Evolutionary conservation across 164 flowering plant species (phyloP), one percentile per base, ranked within the genome.

Genomic region (Vitis amurensis): DNA sequence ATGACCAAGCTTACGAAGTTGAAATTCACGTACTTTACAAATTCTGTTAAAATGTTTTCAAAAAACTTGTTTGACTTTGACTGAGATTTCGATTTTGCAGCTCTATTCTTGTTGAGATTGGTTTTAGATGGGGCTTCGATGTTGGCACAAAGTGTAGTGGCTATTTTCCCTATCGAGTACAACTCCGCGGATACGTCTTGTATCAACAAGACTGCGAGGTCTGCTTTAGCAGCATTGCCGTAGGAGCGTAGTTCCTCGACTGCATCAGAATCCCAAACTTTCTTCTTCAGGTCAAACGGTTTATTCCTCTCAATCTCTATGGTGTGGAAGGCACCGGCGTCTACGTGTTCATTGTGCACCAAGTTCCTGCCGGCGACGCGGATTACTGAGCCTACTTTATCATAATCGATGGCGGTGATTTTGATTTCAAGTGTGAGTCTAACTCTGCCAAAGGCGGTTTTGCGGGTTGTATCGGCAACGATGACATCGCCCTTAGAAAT

Each of bases 391-490:
- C 58, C 56, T 8, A 12, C 49, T 23, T 63, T 73, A 9, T 61
- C 62, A 16, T 60, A 73, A 37, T 73, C 71, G 11, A 61, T 19
- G 27, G 7, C 52, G 0, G 16, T 47, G 47, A 67, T 30, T 23
- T 48, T 73, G 29, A 73, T 59, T 5, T n/a, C 61, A 10, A 67
- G 13, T 0, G 11, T 19, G 17, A 60, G 9, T 48, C 16, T 53
- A 4, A 67, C 66, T 15, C 71, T 31, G 8, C 17, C 6, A 13
- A 50, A 27, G 47, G 27, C 17, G 49, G 47, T 8, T 47, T 67
- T 73, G 5, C 67, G 51, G 19, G 67, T 16, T 9, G 75, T 73
- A 2, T 60, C 71, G 71, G 75, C 53, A 50, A 61, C 14, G 17
- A 73, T 56, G 23, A 53, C 14, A 58, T 72, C 75, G 1, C 70